Base-by-base conservation (phyloP, 1,284 basidiomycete genomes). In the Melampsora americana region DNA sequence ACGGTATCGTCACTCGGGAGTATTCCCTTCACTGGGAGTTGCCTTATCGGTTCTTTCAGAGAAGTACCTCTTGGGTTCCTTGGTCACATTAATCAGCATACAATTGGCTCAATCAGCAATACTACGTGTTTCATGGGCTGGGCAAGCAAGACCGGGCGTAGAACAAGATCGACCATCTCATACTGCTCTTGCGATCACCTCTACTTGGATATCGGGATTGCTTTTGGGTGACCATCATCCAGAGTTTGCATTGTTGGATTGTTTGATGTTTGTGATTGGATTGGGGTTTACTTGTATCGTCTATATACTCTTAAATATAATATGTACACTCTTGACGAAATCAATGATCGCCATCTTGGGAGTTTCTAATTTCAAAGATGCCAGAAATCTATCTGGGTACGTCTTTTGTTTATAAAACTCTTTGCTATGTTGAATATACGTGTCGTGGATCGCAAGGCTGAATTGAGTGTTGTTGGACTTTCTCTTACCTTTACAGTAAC, bases 221-320 rank as follows among this genome's bases (percentile, higher is more conserved):
- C 42, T 66, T 5, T 28, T 77, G 9, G 75, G 68, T 18, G 32
- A 44, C 5, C 16, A 35, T 9, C 66, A 70, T 35, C 30, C 30
- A 0, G n/a, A 23, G 4, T 72, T 70, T 30, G 26, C 62, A 7
- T 5, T 72, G 20, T n/a, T 77, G 26, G 61, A 44, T n/a, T 70
- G 75, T 53, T 46, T 66, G 39, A n/a, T 70, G 44, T 23, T 66
- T 14, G 30, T 68, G 30, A 56, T 70, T 56, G 61, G 60, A 11
- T 9, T 66, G 5, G 68, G 68, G 1, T 77, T 61, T 60, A 48
- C 67, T 20, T 32, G 14, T n/a, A n/a, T 59, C 23, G 66, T 42
- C 23, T 64, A 59, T 69, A 26, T 69, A 0, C 14, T 76, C 18
- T 42, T 69, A 16, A 5, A 64, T 16, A 4, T 39, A 23, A 20